phyloP scores from a whole-genome alignment of 257 asterid genomes.

The Solanum chiquidenum region DNA sequence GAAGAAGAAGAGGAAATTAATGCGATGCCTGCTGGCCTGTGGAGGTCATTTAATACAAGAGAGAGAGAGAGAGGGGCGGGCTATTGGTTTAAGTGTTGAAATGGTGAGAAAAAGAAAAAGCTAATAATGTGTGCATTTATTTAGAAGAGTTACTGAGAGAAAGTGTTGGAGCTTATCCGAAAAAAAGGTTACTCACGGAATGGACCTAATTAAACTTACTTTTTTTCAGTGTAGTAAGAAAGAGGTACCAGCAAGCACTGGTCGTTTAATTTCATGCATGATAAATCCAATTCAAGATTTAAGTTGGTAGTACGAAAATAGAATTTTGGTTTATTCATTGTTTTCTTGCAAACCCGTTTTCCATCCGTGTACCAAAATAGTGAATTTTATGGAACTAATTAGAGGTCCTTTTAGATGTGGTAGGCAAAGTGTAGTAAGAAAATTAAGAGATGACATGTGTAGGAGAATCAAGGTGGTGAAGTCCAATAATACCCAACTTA shows the following conservation, averaged over 20 bases:
- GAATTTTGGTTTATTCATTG: neutral
- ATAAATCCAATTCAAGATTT: neutral
- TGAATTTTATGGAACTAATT: too few relatives aligned
- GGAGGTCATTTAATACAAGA: slow-evolving; percentile 6
- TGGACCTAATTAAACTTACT: neutral
- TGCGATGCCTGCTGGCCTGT: slow-evolving; percentile 2
- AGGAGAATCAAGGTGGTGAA: too few relatives aligned
- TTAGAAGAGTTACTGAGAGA: neutral
- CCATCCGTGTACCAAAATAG: neutral
- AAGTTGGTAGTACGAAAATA: neutral
- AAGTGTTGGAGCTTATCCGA: neutral
- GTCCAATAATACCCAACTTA: neutral
- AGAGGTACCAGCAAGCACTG: neutral
- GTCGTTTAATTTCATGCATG: neutral
- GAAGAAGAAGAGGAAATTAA: slow-evolving; percentile 2
- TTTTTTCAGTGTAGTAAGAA: neutral
- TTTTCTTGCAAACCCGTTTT: neutral
- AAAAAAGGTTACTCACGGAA: neutral
- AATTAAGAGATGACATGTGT: neutral
- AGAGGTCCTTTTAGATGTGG: too few relatives aligned
- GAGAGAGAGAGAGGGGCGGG: neutral
- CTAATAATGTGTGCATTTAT: neutral
- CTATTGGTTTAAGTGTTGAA: neutral
- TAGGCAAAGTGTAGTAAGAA: too few relatives aligned
- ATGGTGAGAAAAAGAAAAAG: neutral